Percentiles rank a stretch among this genome's conserved stretches.
Conservation (phyloP, 257 asterid genomes). For the Solanum tarijense region DNA sequence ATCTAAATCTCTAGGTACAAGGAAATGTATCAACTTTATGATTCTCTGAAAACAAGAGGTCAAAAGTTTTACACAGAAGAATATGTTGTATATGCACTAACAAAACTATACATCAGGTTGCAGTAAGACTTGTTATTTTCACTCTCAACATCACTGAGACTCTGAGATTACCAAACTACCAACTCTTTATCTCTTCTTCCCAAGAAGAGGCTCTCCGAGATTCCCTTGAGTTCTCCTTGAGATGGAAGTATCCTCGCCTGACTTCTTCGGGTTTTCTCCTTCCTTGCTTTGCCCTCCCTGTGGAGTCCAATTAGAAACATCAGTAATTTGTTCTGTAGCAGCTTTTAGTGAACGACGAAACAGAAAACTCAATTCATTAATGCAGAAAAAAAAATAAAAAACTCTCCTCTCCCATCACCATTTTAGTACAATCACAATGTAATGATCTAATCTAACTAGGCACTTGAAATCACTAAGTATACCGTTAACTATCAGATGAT, state of each 20-base stretch:
- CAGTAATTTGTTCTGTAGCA: background rate
- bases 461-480: background rate
- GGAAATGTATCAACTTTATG: background rate
- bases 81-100: background rate
- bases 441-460: background rate
- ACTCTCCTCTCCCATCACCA: background rate
- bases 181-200: slow-evolving; percentile 12
- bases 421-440: background rate
- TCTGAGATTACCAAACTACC: background rate
- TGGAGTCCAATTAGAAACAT: background rate
- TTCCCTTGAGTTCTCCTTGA: slow-evolving; percentile 19
- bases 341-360: background rate
- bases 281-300: slow-evolving; percentile 56
- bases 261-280: slow-evolving; percentile 31
- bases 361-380: background rate
- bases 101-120: background rate
- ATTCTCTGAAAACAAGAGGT: background rate
- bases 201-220: slow-evolving; percentile 27
- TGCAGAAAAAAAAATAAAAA: background rate
- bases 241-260: slow-evolving; percentile 23
- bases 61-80: background rate
- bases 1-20: background rate
- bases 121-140: background rate
- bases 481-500: background rate
- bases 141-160: background rate